Percentiles rank a stretch among this genome's conserved stretches.
phyloP scores from a whole-genome alignment of 495 filamentous ascomycete genomes.

The Hypoxylon cercidicola region DNA sequence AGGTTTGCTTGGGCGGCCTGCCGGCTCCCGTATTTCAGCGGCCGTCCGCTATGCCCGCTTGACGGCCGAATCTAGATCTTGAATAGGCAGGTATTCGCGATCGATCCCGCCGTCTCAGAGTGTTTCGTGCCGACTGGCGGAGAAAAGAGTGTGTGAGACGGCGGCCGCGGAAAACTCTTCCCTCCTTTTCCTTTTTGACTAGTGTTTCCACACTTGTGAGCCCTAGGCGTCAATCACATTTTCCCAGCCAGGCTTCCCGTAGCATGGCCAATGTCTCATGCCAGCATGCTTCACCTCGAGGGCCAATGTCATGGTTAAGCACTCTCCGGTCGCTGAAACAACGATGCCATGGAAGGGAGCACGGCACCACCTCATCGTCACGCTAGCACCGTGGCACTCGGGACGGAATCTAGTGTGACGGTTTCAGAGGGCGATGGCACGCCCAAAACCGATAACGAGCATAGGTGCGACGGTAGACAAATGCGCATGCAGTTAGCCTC shows the following conservation, averaged over 20 bases:
- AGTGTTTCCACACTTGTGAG: constrained; percentile 7
- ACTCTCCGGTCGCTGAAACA: constrained; percentile 30
- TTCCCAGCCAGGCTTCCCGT: constrained; percentile 13
- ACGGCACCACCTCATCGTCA: constrained; percentile 7
- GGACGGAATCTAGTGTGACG: constrained; percentile 39
- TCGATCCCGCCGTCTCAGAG: neutral
- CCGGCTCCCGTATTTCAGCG: constrained; percentile 32
- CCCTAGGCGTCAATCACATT: constrained; percentile 2
- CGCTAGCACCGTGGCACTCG: constrained; percentile 32
- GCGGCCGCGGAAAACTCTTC: neutral
- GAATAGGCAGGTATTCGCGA: constrained; percentile 46
- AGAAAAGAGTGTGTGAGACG: constrained; percentile 7
- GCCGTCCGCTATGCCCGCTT: constrained; percentile 34
- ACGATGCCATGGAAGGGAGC: constrained; percentile 7
- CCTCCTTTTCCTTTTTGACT: constrained; percentile 1
- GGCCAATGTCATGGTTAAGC: constrained; percentile 2
- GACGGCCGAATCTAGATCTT: constrained; percentile 45
- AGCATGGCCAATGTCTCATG: constrained; percentile 27
- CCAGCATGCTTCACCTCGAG: constrained; percentile 14
- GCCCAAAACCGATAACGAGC: constrained; percentile 11
- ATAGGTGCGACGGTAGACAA: constrained; percentile 14
- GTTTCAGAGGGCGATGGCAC: constrained; percentile 33
- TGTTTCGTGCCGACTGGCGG: constrained; percentile 12
- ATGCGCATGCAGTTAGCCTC: constrained; percentile 26
- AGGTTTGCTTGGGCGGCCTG: constrained; percentile 36